These are phyloP conservation scores for Cladosporium sp. DNA, from an alignment of 2,329 filamentous ascomycete species.

Conservation along the genomic window DNA sequence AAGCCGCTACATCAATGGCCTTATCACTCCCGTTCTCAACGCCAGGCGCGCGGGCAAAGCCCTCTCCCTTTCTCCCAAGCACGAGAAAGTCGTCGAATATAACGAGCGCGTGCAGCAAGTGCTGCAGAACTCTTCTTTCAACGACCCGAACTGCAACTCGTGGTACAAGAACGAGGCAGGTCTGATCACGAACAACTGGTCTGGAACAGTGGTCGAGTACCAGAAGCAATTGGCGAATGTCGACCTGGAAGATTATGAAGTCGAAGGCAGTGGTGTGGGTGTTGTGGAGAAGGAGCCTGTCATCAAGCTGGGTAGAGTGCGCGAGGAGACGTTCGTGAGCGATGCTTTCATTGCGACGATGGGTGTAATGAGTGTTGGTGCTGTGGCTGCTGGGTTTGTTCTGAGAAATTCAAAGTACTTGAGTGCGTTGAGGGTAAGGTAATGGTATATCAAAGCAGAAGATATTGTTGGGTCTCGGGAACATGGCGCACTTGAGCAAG, in stretches of 20 bases:
- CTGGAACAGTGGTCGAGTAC: slow-evolving; percentile 51
- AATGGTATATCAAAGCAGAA: too few relatives aligned
- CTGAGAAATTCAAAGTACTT: slow-evolving; percentile 17
- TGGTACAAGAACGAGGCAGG: slow-evolving; percentile 57
- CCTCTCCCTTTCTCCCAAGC: slow-evolving; percentile 45
- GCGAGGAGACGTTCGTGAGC: slow-evolving; percentile 42
- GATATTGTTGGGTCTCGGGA: not conserved
- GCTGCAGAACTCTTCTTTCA: slow-evolving; percentile 46
- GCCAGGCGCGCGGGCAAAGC: slow-evolving; percentile 38
- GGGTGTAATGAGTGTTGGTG: slow-evolving; percentile 34
- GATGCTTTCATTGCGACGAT: slow-evolving; percentile 35
- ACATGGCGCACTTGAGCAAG: not conserved
- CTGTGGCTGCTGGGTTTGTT: slow-evolving; percentile 33
- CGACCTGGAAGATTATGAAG: slow-evolving; percentile 43
- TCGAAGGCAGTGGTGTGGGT: slow-evolving; percentile 31
- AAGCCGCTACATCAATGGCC: slow-evolving; percentile 48
- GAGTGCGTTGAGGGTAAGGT: slow-evolving; percentile 9
- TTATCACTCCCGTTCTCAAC: slow-evolving; percentile 48
- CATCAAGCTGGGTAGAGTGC: slow-evolving; percentile 39
- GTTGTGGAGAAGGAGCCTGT: slow-evolving; percentile 32
- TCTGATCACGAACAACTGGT: slow-evolving; percentile 56
- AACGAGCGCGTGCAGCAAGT: slow-evolving; percentile 45
- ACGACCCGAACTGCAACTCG: slow-evolving; percentile 50
- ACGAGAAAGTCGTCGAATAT: slow-evolving; percentile 37
- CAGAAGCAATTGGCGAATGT: slow-evolving; percentile 45